These are phyloP conservation scores for Sporothrix schenckii DNA, from an alignment of 2,329 filamentous ascomycete genomes.

Conservation along the genomic window DNA sequence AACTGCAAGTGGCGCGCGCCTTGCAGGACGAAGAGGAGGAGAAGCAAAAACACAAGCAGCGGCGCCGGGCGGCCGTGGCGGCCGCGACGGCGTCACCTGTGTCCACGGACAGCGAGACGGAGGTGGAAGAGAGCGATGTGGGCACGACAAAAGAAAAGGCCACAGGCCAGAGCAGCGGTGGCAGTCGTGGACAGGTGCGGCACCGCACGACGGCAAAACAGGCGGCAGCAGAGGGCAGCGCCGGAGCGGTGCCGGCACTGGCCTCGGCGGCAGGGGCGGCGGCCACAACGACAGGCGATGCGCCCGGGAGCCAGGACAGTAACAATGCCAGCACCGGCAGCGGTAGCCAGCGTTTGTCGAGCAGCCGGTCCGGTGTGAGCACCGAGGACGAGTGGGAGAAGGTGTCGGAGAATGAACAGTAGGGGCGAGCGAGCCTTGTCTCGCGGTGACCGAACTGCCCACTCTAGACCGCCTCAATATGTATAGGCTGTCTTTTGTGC, in stretches of 20 bases:
- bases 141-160: background rate
- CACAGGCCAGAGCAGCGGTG: background rate
- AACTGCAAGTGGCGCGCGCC: slow-evolving; percentile 55
- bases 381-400: slow-evolving; percentile 99
- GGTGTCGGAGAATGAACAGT: slow-evolving; percentile 71
- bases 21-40: slow-evolving; percentile 46
- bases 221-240: no score
- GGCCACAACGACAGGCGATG: background rate
- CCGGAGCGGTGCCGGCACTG: slow-evolving; percentile 34
- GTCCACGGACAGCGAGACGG: slow-evolving; percentile 54
- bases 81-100: slow-evolving; percentile 42
- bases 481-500: background rate
- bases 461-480: background rate
- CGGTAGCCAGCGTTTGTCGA: slow-evolving; percentile 39
- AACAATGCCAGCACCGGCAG: slow-evolving; percentile 8
- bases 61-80: slow-evolving; percentile 33
- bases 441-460: no score
- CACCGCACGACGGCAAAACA: background rate
- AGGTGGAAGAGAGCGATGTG: slow-evolving; percentile 45
- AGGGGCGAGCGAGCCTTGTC: background rate
- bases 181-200: background rate
- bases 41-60: slow-evolving; percentile 37
- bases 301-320: slow-evolving; percentile 26
- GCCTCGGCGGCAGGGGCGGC: slow-evolving; percentile 33
- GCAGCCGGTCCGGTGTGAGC: slow-evolving; percentile 63